Percentiles rank a stretch among this genome's conserved stretches.
phyloP scores from a whole-genome alignment of 1,284 basidiomycete genomes.

The Fomitiporia mediterranea region DNA sequence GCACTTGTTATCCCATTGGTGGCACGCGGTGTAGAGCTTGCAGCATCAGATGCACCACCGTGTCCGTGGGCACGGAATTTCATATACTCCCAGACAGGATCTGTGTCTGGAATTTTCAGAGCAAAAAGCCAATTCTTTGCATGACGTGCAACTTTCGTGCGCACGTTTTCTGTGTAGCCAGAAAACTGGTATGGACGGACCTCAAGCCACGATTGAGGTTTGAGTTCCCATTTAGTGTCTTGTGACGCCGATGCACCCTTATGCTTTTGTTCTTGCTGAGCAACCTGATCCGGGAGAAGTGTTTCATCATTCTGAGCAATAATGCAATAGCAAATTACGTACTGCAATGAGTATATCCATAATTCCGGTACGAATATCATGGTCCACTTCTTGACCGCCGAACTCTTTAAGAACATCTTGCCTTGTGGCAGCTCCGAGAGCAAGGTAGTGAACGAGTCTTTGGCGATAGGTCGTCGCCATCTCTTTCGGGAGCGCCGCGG shows the following conservation, averaged over 20 bases:
- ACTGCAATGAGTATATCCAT: conserved; percentile 44
- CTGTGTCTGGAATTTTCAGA: conserved; percentile 49
- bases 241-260: conserved; percentile 29
- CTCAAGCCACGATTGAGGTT: conserved; percentile 52
- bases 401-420: conserved; percentile 23
- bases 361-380: conserved; percentile 21
- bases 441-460: conserved; percentile 21
- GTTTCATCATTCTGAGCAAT: conserved; percentile 1
- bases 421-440: conserved; percentile 14
- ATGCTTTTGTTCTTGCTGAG: conserved; percentile 38
- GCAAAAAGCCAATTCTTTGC: conserved; percentile 43
- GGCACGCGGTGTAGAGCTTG: conserved; percentile 18
- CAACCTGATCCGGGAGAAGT: conserved; percentile 37
- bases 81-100: conserved; percentile 51
- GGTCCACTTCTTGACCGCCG: conserved; percentile 22
- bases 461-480: not conserved
- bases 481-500: conserved; percentile 10
- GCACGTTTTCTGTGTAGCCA: conserved; percentile 41
- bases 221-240: conserved; percentile 43
- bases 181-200: conserved; percentile 63
- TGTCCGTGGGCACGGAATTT: conserved; percentile 28
- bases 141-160: conserved; percentile 41
- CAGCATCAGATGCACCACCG: conserved; percentile 3
- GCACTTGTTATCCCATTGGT: conserved; percentile 26
- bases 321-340: conserved; percentile 22